Evolutionary conservation across 2,329 filamentous ascomycete species (phyloP), one percentile per base, ranked within the genome.

Genomic region (Cucurbitaria berberidis): DNA sequence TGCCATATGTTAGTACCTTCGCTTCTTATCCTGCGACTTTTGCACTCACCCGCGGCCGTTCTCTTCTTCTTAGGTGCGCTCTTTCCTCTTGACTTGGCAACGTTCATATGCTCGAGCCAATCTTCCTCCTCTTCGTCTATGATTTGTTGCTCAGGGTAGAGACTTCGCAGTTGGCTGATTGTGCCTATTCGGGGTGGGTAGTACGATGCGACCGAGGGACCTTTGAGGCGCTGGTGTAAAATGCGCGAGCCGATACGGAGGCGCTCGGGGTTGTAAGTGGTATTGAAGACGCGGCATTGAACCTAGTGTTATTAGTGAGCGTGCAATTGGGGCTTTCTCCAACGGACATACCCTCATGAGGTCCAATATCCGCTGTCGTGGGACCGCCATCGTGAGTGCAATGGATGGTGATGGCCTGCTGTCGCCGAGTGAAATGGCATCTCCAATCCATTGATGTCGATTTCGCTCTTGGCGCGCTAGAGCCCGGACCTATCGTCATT

Each of bases 251-350:
- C 95, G 64, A 91, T 86, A 57, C 95, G 90, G 57, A 89, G 76
- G 64, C 87, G 81, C 49, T 91, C 83, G 22, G 95, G 95, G 78
- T 99, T 99, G 82, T 87, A 98, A 47, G 88, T 93, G 45, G 89
- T 90, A 69, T 88, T 88, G 82, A 98, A 99, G 79, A 98, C 86
- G 74, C 88, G 86, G 83, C 91, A 96, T 88, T 93, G 92, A 71
- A 85, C 84, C 93, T 97, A 67, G 9, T 5, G 7, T 9, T 22
- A 48, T 68, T 40, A 67, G 49, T 16, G 16, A 3, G 11, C 10
- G 11, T 3, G 3, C 6, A 11, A 15, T 2, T 16, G 8, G 16
- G 11, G 30, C 6, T 24, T n/a, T 13, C 21, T n/a, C 18, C 42
- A 24, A 30, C 24, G 13, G 19, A 39, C 64, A 40, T 77, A 91